Percentiles rank a stretch among this genome's conserved stretches.
These are phyloP conservation scores for Verbascum thapsus DNA, from an alignment of 257 asterid genomes.

Conservation along the genomic window DNA sequence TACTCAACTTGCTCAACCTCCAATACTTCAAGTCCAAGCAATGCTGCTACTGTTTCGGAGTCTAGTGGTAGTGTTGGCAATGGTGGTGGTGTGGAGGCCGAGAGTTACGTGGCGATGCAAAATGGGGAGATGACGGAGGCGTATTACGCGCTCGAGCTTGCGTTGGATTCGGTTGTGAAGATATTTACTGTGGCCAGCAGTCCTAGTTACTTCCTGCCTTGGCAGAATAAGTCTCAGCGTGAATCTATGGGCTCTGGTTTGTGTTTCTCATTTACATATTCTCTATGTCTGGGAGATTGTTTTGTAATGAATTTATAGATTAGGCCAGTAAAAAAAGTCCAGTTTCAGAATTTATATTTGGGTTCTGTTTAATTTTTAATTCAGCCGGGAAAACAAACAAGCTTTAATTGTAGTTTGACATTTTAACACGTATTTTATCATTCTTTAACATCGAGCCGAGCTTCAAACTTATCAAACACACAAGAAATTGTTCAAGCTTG, in stretches of 20 bases:
- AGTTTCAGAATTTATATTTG: no score
- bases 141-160: slow-evolving; percentile 73
- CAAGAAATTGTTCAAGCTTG: no score
- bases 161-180: slow-evolving; percentile 94
- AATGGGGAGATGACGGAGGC: slow-evolving; percentile 50
- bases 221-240: slow-evolving; percentile 96
- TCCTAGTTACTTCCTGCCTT: slow-evolving; percentile 86
- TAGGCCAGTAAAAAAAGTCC: no score
- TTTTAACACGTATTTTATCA: no score
- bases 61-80: slow-evolving; percentile 28
- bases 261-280: slow-evolving; percentile 7
- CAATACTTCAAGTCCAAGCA: slow-evolving; percentile 25
- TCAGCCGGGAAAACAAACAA: no score
- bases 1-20: slow-evolving; percentile 42
- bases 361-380: no score
- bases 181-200: slow-evolving; percentile 89
- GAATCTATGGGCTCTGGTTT: slow-evolving; percentile 95
- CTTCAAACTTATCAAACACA: no score
- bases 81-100: slow-evolving; percentile 34
- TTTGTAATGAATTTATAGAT: no score
- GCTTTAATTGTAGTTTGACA: no score
- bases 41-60: slow-evolving; percentile 11
- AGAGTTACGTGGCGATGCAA: slow-evolving; percentile 25
- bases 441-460: no score
- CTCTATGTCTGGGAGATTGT: not conserved